phyloP scores from a whole-genome alignment of 768 basidiomycete species.

The Obba rivulosa region DNA sequence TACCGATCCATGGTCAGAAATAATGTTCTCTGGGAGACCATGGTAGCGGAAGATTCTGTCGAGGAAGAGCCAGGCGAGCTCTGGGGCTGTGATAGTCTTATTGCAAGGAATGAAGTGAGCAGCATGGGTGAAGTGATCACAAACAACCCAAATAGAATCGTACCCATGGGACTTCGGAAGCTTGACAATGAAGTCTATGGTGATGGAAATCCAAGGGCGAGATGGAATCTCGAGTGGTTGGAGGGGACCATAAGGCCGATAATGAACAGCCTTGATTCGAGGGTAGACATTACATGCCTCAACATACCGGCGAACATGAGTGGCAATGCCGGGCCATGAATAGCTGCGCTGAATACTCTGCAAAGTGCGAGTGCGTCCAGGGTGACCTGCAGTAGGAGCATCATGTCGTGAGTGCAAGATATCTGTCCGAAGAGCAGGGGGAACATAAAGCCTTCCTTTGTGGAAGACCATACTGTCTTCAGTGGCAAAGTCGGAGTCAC shows the following conservation, averaged over 20 bases:
- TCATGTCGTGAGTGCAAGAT: conserved; percentile 33
- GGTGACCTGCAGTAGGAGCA: conserved; percentile 33
- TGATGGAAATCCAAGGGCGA: conserved; percentile 5
- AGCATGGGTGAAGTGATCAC: conserved; percentile 21
- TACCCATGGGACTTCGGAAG: conserved; percentile 15
- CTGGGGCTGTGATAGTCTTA: conserved; percentile 14
- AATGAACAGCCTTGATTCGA: conserved; percentile 21
- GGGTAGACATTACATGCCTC: conserved; percentile 24
- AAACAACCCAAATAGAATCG: conserved; percentile 15
- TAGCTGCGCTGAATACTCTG: conserved; percentile 30
- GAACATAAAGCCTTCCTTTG: conserved; percentile 27
- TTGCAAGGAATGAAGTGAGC: conserved; percentile 22
- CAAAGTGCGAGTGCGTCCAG: conserved; percentile 30
- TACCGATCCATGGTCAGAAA: conserved; percentile 12
- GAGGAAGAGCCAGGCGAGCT: conserved; percentile 12
- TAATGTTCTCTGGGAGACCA: conserved; percentile 12
- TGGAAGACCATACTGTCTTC: conserved; percentile 18
- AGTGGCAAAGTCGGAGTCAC: too few species aligned
- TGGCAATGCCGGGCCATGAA: conserved; percentile 32
- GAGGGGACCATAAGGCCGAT: conserved; percentile 24
- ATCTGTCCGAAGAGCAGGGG: conserved; percentile 22
- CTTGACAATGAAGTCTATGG: conserved; percentile 16
- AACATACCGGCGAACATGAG: conserved; percentile 27
- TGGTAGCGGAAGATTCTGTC: conserved; percentile 11
- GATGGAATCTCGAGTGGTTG: conserved; percentile 24